phyloP scores from a whole-genome alignment of 2,329 filamentous ascomycete species.

The Penicillium sp. region DNA sequence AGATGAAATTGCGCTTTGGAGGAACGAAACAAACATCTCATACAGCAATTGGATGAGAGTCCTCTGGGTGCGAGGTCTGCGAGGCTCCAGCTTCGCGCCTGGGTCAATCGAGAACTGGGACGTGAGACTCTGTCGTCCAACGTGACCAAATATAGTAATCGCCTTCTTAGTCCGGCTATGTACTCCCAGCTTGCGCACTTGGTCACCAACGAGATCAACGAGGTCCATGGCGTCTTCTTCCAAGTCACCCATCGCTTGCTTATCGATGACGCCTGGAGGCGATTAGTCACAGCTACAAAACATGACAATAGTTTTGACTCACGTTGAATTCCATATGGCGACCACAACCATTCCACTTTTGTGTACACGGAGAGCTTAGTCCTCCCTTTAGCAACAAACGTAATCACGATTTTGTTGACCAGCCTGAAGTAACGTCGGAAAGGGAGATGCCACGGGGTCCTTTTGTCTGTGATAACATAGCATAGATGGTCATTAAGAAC shows the following conservation, averaged over 20 bases:
- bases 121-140: constrained; percentile 49
- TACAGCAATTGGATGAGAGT: constrained; percentile 71
- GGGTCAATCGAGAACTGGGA: constrained; percentile 44
- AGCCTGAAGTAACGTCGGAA: constrained; percentile 78
- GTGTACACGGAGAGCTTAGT: constrained; percentile 90
- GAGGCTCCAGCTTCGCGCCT: constrained; percentile 44
- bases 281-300: constrained; percentile 8
- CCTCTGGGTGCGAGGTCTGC: constrained; percentile 64
- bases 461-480: constrained; percentile 69
- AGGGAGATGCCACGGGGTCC: constrained; percentile 81
- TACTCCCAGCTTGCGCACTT: constrained; percentile 52
- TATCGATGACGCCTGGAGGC: constrained; percentile 57
- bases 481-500: constrained; percentile 76
- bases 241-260: constrained; percentile 73
- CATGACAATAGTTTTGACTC: constrained; percentile 23
- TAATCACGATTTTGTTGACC: constrained; percentile 90
- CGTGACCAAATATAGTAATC: constrained; percentile 54
- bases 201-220: constrained; percentile 55
- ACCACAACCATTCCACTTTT: constrained; percentile 82
- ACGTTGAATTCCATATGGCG: constrained; percentile 58
- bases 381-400: constrained; percentile 87
- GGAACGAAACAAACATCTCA: constrained; percentile 73
- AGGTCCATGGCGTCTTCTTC: constrained; percentile 55
- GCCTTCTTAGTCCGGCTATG: constrained; percentile 55
- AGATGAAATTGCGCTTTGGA: constrained; percentile 75